These are phyloP conservation scores for Rhodotorula sp. DNA, from an alignment of 1,284 basidiomycete genomes.

Conservation along the genomic window DNA sequence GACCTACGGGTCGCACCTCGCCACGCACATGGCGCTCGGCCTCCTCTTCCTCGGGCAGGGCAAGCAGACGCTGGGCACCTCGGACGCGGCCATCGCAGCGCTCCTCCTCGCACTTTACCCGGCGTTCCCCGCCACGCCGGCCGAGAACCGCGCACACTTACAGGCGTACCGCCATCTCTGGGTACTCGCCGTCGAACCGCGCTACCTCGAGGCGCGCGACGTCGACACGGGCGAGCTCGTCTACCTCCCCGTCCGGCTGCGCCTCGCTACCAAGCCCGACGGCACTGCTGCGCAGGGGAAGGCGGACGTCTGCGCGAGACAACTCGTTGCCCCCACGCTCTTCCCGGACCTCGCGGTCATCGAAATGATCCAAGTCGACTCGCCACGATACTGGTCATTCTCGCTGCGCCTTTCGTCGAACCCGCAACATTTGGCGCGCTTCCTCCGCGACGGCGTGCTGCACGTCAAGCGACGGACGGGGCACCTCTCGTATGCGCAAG, in stretches of 20 bases:
- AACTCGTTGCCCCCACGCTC: conserved; percentile 85
- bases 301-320: conserved; percentile 60
- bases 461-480: conserved; percentile 90
- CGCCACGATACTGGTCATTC: conserved; percentile 91
- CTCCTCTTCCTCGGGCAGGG: conserved; percentile 93
- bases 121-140: conserved; percentile 72
- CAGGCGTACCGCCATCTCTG: conserved; percentile 94
- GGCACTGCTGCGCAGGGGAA: conserved; percentile 1
- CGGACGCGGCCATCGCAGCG: conserved; percentile 84
- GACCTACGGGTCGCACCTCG: conserved; percentile 86
- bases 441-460: conserved; percentile 75
- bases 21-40: conserved; percentile 87
- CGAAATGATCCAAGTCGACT: conserved; percentile 78
- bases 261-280: conserved; percentile 59
- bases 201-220: conserved; percentile 86
- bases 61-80: conserved; percentile 86
- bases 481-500: conserved; percentile 87
- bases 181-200: conserved; percentile 90
- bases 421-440: conserved; percentile 66
- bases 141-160: conserved; percentile 86
- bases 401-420: conserved; percentile 69
- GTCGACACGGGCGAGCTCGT: conserved; percentile 86
- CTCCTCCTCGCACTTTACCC: conserved; percentile 91
- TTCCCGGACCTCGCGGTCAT: conserved; percentile 82
- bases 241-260: conserved; percentile 86